Evolutionary conservation across 768 basidiomycete genomes (phyloP), one percentile per base, ranked within the genome.

Genomic region (Suillus bovinus): DNA sequence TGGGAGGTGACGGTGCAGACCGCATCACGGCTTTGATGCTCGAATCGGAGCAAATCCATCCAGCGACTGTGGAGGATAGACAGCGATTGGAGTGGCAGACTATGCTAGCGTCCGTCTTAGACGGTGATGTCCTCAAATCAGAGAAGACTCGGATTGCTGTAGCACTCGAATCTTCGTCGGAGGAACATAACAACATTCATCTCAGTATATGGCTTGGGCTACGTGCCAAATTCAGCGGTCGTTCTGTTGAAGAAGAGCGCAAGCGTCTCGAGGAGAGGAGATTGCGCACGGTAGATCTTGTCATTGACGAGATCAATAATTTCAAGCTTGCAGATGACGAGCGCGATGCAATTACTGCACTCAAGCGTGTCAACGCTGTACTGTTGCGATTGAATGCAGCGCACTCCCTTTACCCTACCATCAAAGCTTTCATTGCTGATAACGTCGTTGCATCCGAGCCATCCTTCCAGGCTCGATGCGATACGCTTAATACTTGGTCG

Each of bases 61-160:
- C 90, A 29, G 84, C 86, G 46, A 88, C 90, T 2, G 79, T 82
- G 59, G 86, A 91, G 68, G 90, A 94, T 70, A 82, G 85, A 64
- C 91, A 94, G 68, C 82, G 96, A 31, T 75, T 96, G 54, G 95
- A 97, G 75, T 99, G 97, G 97, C 94, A 96, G 75, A 90, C 90
- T 20, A 90, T 98, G 87, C 85, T 99, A 36, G 86, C 93, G 14
- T 96, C 95, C 34, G 96, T 99, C 29, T 82, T 99, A 52, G 86
- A 86, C 34, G 96, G 97, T 11, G 96, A 99, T 69, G 94, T 99
- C 13, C 85, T 99, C 66, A 93, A 90, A 72, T 91, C 93, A 0
- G 97, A 99, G 78, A 97, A 94, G 77, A 91, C 91, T 29, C 86
- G 97, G 61, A 95, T 98, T 63, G 90, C 91, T 33, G 87, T 87